Conservation (phyloP, 202 grass and related monocot genomes). For the Digitaria exilis region DNA sequence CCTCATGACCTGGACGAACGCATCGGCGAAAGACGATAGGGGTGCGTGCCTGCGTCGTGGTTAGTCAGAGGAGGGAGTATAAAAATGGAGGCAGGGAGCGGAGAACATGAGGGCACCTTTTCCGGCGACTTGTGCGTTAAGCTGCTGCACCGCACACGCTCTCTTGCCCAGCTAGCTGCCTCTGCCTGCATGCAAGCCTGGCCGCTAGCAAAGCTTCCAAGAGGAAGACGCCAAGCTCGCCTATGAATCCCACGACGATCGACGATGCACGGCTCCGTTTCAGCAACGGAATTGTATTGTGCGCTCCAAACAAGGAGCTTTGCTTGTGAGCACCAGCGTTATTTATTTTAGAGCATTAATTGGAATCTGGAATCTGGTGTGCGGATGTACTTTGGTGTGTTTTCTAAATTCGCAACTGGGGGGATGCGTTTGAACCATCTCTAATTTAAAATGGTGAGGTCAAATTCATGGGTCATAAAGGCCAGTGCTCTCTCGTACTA, state of each 20-base stretch:
- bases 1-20: neutral
- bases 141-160: conserved; percentile 23
- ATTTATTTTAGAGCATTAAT: neutral
- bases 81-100: neutral
- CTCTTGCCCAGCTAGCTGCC: neutral
- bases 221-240: conserved; percentile 36
- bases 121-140: conserved; percentile 57
- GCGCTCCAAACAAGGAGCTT: conserved; percentile 42
- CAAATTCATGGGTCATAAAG: conserved; percentile 29
- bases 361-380: conserved; percentile 13
- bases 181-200: neutral
- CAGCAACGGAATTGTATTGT: conserved; percentile 41
- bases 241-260: conserved; percentile 43
- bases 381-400: neutral
- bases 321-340: neutral
- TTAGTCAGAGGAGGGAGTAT: neutral
- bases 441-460: conserved; percentile 12
- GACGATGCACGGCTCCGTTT: conserved; percentile 28
- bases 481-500: neutral
- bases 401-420: neutral
- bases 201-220: conserved; percentile 32
- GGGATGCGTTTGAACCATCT: neutral
- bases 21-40: conserved; percentile 37
- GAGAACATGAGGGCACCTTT: conserved; percentile 53
- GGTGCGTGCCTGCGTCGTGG: neutral